Evolutionary conservation across 2,329 filamentous ascomycete species (phyloP).

Genomic region (Fusarium tricinctum): DNA sequence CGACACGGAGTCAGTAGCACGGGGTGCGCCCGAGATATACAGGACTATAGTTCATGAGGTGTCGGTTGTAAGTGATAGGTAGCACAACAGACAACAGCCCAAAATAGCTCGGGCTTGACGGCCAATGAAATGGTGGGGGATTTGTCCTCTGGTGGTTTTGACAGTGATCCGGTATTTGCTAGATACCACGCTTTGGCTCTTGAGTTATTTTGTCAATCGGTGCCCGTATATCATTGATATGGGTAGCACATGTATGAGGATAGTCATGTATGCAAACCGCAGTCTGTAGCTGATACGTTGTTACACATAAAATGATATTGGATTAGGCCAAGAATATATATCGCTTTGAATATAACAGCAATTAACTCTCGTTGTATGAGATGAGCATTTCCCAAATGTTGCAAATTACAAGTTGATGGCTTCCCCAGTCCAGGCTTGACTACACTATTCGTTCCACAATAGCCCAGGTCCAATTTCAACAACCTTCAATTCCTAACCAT

Average conservation of each 20-base stretch:
- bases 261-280: not conserved
- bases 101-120: constrained; percentile 32
- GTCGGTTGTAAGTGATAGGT: constrained; percentile 29
- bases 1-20: constrained; percentile 31
- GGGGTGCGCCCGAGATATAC: constrained; percentile 17
- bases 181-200: not conserved
- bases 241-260: not conserved
- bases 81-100: constrained; percentile 26
- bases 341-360: not conserved
- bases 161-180: not conserved
- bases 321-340: no score
- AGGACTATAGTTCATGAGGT: constrained; percentile 4
- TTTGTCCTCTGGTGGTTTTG: not conserved
- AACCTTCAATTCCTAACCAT: constrained; percentile 13
- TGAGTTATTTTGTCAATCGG: not conserved
- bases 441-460: constrained; percentile 22
- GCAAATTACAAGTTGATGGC: not conserved
- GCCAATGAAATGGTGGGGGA: constrained; percentile 2
- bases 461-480: not conserved
- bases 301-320: not conserved
- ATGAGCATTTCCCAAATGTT: not conserved
- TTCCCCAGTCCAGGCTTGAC: not conserved
- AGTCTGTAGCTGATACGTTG: not conserved
- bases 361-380: not conserved
- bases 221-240: not conserved